Evolutionary conservation across 2,329 filamentous ascomycete genomes (phyloP).

Genomic region (Fonsecaea nubica): DNA sequence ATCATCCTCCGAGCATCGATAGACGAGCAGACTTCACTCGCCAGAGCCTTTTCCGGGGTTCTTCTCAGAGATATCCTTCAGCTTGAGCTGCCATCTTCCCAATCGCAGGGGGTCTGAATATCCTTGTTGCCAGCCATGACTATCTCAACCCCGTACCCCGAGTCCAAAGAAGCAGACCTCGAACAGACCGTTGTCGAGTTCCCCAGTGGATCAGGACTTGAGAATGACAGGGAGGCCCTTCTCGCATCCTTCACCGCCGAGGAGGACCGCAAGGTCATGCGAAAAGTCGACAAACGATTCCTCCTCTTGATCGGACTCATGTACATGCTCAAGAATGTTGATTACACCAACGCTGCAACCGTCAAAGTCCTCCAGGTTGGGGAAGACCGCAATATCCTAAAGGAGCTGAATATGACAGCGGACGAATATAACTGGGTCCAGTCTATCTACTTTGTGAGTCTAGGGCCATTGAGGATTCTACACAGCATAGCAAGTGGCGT

Average conservation of each 20-base stretch:
- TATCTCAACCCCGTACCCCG: background rate
- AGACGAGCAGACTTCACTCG: background rate
- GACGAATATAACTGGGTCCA: constrained; percentile 53
- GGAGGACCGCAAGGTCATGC: constrained; percentile 50
- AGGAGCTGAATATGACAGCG: constrained; percentile 49
- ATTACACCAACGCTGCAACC: constrained; percentile 50
- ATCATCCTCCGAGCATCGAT: background rate
- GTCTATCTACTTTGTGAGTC: constrained; percentile 49
- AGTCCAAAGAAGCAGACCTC: constrained; percentile 20
- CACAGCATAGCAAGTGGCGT: background rate
- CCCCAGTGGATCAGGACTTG: constrained; percentile 12
- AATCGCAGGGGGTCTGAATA: background rate
- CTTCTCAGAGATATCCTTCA: background rate
- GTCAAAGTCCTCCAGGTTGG: constrained; percentile 55
- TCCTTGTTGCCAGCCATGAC: background rate
- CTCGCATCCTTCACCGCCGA: constrained; percentile 49
- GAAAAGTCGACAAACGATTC: constrained; percentile 67
- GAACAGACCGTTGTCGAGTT: constrained; percentile 15
- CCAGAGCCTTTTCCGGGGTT: background rate
- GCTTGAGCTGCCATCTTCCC: background rate
- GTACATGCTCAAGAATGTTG: constrained; percentile 64
- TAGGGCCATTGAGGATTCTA: background rate
- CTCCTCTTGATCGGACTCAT: constrained; percentile 69
- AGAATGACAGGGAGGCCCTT: constrained; percentile 41
- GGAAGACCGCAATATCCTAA: constrained; percentile 48